Percentiles rank a stretch among this genome's conserved stretches.
Conservation (phyloP, 768 basidiomycete species). For the Chalciporus chontae region DNA sequence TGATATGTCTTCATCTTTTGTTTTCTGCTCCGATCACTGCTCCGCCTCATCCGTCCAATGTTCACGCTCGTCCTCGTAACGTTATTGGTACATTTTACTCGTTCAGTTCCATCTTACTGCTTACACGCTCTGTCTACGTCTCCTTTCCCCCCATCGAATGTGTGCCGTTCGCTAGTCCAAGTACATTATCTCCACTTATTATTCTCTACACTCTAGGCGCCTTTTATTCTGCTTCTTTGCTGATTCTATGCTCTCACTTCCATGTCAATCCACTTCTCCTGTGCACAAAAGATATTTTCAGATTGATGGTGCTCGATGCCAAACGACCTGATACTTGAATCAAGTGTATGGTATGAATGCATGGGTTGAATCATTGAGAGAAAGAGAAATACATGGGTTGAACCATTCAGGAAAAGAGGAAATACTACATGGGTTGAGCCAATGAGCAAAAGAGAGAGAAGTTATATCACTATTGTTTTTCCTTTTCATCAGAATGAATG, state of each 20-base stretch:
- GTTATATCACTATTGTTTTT: too few relatives aligned
- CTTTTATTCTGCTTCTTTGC: constrained; percentile 3
- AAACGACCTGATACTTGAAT: too few relatives aligned
- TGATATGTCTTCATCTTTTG: constrained; percentile 9
- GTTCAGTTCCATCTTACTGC: background rate
- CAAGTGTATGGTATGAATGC: too few relatives aligned
- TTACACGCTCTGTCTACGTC: background rate
- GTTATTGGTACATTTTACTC: constrained; percentile 15
- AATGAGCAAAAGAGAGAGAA: too few relatives aligned
- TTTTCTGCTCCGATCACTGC: background rate
- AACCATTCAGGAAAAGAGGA: too few relatives aligned
- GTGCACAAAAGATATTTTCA: too few relatives aligned
- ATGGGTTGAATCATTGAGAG: too few relatives aligned
- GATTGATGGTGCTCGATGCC: too few relatives aligned
- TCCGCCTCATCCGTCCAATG: background rate
- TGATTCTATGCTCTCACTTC: too few relatives aligned
- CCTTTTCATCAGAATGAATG: background rate
- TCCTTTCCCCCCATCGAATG: background rate
- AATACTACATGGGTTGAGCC: too few relatives aligned
- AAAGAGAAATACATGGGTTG: too few relatives aligned
- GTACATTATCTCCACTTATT: constrained; percentile 18
- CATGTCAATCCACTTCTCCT: too few relatives aligned
- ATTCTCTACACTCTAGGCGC: constrained; percentile 15
- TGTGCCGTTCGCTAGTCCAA: background rate
- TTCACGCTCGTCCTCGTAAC: constrained; percentile 12